phyloP scores from a whole-genome alignment of 352 stramenopile species.

The Blastocystis sp. region DNA sequence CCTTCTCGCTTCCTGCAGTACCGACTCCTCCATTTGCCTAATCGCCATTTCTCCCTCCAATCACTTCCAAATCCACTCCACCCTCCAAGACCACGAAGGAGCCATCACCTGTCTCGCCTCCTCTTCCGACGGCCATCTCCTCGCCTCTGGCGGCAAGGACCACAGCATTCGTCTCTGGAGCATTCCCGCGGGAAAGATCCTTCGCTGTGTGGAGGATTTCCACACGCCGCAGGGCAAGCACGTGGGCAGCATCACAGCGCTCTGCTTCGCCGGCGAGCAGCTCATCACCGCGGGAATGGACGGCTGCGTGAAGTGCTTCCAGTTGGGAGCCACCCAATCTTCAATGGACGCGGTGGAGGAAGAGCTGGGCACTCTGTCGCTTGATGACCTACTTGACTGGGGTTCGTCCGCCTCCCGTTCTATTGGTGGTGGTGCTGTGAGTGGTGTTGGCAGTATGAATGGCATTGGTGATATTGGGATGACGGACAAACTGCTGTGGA shows the following conservation, averaged over 20 bases:
- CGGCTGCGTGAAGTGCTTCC: conserved; percentile 5
- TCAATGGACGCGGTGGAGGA: background rate
- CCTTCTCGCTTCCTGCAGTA: background rate
- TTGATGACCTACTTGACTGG: background rate
- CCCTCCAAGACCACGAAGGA: background rate
- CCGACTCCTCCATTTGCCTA: background rate
- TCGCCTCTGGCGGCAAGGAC: background rate
- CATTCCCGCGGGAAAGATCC: background rate
- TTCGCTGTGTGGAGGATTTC: background rate
- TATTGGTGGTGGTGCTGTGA: background rate
- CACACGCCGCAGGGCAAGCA: background rate
- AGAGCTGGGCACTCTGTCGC: background rate
- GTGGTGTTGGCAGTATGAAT: background rate
- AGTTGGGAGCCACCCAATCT: background rate
- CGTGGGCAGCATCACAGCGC: background rate
- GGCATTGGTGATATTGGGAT: background rate
- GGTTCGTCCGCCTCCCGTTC: no score
- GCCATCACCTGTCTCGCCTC: background rate
- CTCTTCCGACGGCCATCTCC: background rate
- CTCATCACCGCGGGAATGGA: background rate
- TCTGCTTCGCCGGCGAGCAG: background rate
- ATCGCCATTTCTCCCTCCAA: background rate
- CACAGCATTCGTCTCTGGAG: conserved; percentile 4
- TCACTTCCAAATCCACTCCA: background rate
- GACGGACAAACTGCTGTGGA: background rate